A percentile compares a stretch with the other conserved stretches of the same genome.
These are phyloP conservation scores for Aspergillus costaricaensis DNA, from an alignment of 2,329 filamentous ascomycete species.

Conservation along the genomic window DNA sequence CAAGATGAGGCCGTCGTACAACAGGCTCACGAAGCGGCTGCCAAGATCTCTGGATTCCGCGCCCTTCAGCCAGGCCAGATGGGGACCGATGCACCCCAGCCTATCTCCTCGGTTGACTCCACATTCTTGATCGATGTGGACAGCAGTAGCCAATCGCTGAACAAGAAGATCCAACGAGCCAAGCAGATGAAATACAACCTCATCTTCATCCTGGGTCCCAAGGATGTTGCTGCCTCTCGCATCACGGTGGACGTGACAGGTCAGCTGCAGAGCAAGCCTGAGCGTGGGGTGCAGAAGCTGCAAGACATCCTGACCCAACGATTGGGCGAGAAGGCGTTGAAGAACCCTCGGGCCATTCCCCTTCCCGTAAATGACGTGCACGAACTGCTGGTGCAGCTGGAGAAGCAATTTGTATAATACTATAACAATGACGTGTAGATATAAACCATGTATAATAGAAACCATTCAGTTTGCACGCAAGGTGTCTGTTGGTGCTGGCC, in stretches of 20 bases:
- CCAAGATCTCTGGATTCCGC: constrained; percentile 50
- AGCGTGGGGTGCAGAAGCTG: constrained; percentile 29
- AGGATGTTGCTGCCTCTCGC: constrained; percentile 61
- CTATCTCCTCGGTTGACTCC: constrained; percentile 54
- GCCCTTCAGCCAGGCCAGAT: constrained; percentile 27
- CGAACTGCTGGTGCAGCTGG: constrained; percentile 38
- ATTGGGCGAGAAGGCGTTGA: constrained; percentile 30
- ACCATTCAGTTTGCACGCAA: neutral
- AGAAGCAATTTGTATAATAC: constrained; percentile 40
- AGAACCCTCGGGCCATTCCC: constrained; percentile 39
- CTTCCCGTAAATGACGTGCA: constrained; percentile 41
- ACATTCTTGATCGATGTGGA: constrained; percentile 73
- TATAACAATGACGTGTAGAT: constrained; percentile 18
- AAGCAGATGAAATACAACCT: constrained; percentile 70
- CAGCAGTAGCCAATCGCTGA: constrained; percentile 61
- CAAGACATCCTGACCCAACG: constrained; percentile 28
- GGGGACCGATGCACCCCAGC: constrained; percentile 32
- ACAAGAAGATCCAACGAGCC: constrained; percentile 73
- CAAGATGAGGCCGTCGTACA: constrained; percentile 50
- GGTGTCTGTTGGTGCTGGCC: neutral
- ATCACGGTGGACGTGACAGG: constrained; percentile 50
- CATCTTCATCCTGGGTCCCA: constrained; percentile 70
- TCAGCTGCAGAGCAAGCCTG: constrained; percentile 46
- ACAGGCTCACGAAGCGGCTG: constrained; percentile 52
- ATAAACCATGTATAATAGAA: constrained; percentile 4